Conservation (phyloP, 1,284 basidiomycete species). For the Tranzscheliella williamsii region DNA sequence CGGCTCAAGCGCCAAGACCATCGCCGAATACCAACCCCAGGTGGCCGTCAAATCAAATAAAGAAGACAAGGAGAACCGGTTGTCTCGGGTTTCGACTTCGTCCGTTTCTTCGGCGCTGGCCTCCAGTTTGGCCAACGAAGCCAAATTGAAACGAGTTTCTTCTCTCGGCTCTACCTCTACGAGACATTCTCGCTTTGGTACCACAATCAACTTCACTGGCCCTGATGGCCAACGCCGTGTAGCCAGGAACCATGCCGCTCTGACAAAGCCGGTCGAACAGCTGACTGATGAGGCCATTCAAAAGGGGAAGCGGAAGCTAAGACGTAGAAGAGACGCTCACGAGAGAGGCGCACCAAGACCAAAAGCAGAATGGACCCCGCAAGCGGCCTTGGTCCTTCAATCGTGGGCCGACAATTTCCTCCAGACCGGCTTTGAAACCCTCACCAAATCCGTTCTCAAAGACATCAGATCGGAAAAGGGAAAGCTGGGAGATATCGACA, state of each 20-base stretch:
- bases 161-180: conserved; percentile 15
- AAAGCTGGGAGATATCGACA: conserved; percentile 56
- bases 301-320: conserved; percentile 28
- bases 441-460: conserved; percentile 47
- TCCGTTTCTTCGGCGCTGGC: conserved; percentile 17
- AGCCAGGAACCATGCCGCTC: conserved; percentile 41
- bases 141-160: conserved; percentile 32
- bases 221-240: conserved; percentile 48
- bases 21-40: conserved; percentile 11
- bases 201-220: conserved; percentile 54
- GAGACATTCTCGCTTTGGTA: conserved; percentile 58
- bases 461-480: conserved; percentile 58
- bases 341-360: conserved; percentile 49
- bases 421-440: conserved; percentile 49
- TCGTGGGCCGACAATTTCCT: conserved; percentile 56
- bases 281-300: conserved; percentile 41
- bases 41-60: neutral
- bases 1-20: conserved; percentile 35
- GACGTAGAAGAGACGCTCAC: conserved; percentile 37
- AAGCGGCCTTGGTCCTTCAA: conserved; percentile 36
- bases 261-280: conserved; percentile 47
- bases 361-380: conserved; percentile 47
- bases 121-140: conserved; percentile 43
- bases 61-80: neutral
- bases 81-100: neutral